Percentiles rank a stretch among this genome's conserved stretches.
phyloP scores from a whole-genome alignment of 805 yeast species.

The Dipodascopsis tothii region DNA sequence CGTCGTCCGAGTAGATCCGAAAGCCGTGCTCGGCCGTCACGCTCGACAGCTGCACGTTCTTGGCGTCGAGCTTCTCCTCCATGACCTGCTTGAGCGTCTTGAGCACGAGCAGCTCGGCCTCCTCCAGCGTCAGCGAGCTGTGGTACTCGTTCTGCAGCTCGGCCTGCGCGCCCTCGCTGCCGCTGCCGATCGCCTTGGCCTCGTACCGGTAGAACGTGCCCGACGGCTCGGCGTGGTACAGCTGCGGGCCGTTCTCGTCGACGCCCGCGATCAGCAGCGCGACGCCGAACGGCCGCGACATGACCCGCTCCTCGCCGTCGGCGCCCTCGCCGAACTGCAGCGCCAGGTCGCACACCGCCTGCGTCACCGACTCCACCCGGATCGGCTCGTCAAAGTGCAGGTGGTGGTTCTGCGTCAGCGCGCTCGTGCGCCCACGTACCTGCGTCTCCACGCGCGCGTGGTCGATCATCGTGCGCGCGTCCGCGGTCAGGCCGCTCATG shows the following conservation, averaged over 20 bases:
- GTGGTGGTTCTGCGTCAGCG: slow-evolving; percentile 54
- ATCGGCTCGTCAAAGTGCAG: slow-evolving; percentile 88
- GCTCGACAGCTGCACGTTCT: slow-evolving; percentile 89
- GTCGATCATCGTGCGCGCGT: slow-evolving; percentile 96
- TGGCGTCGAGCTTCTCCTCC: slow-evolving; percentile 96
- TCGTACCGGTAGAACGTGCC: slow-evolving; percentile 97
- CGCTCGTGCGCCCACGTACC: slow-evolving; percentile 34
- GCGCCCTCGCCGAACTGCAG: slow-evolving; percentile 96
- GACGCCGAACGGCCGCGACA: slow-evolving; percentile 99
- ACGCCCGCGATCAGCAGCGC: slow-evolving; percentile 92
- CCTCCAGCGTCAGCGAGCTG: slow-evolving; percentile 78
- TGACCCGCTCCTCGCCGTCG: slow-evolving; percentile 83
- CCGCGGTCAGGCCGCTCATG: slow-evolving; percentile 97
- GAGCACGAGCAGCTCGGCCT: slow-evolving; percentile 83
- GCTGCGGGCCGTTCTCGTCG: slow-evolving; percentile 93
- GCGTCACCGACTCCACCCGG: slow-evolving; percentile 87
- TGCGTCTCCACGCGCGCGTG: slow-evolving; percentile 77
- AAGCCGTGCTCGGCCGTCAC: slow-evolving; percentile 84
- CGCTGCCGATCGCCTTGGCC: slow-evolving; percentile 98
- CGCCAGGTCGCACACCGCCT: slow-evolving; percentile 94
- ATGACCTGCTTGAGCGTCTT: slow-evolving; percentile 93
- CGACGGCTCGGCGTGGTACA: slow-evolving; percentile 93
- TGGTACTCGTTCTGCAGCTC: slow-evolving; percentile 96
- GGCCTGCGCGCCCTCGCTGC: slow-evolving; percentile 98
- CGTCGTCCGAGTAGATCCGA: slow-evolving; percentile 72